Conservation (phyloP, 306 rosid genomes). For the Citrullus amarus region DNA sequence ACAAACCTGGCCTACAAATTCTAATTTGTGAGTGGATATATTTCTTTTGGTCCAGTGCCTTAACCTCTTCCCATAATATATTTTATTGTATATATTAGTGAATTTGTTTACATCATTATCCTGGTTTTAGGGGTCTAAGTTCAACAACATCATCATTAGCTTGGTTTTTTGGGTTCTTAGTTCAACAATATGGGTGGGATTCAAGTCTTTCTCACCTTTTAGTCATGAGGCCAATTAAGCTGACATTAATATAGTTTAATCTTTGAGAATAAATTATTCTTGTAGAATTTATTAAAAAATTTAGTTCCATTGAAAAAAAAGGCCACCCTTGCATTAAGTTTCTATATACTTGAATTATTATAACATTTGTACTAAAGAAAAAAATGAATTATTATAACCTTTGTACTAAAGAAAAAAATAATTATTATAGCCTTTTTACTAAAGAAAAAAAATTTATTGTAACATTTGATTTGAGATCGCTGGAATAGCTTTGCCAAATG, state of each 20-base stretch:
- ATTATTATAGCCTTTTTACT: background rate
- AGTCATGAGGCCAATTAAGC: too few relatives aligned
- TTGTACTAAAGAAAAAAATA: background rate
- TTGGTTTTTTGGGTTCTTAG: too few relatives aligned
- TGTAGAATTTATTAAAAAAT: background rate
- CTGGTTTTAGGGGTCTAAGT: too few relatives aligned
- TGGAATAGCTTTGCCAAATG: background rate
- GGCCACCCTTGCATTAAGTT: background rate
- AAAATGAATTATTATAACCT: background rate
- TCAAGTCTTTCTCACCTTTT: too few relatives aligned
- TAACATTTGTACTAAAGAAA: too few relatives aligned
- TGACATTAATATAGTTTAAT: background rate
- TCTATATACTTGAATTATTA: background rate
- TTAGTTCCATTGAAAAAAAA: background rate
- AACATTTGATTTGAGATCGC: background rate
- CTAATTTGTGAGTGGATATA: background rate
- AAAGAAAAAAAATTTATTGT: background rate
- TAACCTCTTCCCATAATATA: background rate
- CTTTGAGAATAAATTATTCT: background rate
- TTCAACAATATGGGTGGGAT: too few relatives aligned
- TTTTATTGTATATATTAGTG: background rate
- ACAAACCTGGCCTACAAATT: background rate
- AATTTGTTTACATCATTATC: too few relatives aligned
- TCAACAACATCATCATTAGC: too few relatives aligned
- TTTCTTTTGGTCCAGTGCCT: background rate